phyloP scores from a whole-genome alignment of 306 rosid genomes.

The Dicorynia guianensis region DNA sequence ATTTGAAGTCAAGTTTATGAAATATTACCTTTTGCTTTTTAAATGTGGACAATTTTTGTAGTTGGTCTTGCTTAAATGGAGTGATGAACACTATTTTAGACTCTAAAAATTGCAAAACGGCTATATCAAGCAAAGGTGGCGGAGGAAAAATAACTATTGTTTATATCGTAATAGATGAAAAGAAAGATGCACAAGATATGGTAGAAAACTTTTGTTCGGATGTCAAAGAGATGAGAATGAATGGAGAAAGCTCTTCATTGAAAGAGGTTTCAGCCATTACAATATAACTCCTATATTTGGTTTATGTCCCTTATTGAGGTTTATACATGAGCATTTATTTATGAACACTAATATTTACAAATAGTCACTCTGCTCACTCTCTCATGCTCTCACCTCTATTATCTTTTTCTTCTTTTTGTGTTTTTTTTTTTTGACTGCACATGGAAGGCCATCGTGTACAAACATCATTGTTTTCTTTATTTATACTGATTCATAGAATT shows the following conservation, averaged over 20 bases:
- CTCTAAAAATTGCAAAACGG: not conserved
- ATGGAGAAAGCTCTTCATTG: not conserved
- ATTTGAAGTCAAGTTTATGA: no score
- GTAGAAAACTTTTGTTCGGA: not conserved
- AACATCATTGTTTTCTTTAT: no score
- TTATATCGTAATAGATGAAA: not conserved
- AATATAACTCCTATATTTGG: not conserved
- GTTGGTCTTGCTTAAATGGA: not conserved
- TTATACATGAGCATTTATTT: not conserved
- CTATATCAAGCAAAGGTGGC: not conserved
- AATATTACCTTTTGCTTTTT: no score
- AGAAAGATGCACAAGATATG: not conserved
- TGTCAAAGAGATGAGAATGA: not conserved
- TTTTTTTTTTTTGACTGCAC: no score
- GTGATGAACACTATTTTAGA: no score
- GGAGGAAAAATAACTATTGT: not conserved
- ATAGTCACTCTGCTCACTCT: no score
- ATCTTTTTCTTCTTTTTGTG: no score
- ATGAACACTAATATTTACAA: no score
- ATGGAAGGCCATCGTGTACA: no score
- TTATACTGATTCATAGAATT: no score
- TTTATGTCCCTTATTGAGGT: not conserved
- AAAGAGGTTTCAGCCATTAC: not conserved
- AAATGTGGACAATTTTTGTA: not conserved
- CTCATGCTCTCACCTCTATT: no score